A percentile compares a stretch with the other conserved stretches of the same genome.
These are phyloP conservation scores for Millerozyma acaciae DNA, from an alignment of 805 yeast genomes.

Conservation along the genomic window DNA sequence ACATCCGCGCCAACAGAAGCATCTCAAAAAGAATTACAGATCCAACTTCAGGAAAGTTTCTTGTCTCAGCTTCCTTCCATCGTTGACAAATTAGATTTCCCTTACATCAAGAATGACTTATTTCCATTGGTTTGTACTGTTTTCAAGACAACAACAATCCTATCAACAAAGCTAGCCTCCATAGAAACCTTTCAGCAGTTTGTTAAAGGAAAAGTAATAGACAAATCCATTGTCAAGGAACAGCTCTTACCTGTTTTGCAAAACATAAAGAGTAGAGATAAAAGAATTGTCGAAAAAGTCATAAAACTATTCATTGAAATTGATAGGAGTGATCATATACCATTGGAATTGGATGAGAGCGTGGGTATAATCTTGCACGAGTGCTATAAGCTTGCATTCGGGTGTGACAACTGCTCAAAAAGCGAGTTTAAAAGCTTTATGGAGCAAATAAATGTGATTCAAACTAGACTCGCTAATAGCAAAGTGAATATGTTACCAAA, in stretches of 20 bases:
- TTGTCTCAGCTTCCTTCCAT: slow-evolving; percentile 41
- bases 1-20: slow-evolving; percentile 25
- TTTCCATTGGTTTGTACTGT: slow-evolving; percentile 68
- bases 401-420: slow-evolving; percentile 35
- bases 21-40: slow-evolving; percentile 22
- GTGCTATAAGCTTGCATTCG: slow-evolving; percentile 31
- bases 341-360: slow-evolving; percentile 25
- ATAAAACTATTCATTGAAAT: slow-evolving; percentile 50
- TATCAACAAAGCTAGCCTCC: slow-evolving; percentile 71
- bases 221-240: slow-evolving; percentile 67
- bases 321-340: slow-evolving; percentile 35
- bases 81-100: slow-evolving; percentile 53
- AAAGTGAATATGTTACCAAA: slow-evolving; percentile 17
- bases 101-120: slow-evolving; percentile 69
- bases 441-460: slow-evolving; percentile 18
- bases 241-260: slow-evolving; percentile 76
- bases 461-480: slow-evolving; percentile 15
- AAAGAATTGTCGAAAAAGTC: slow-evolving; percentile 49
- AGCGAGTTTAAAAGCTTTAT: slow-evolving; percentile 30
- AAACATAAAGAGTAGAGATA: slow-evolving; percentile 73
- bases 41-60: slow-evolving; percentile 49
- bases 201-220: slow-evolving; percentile 59
- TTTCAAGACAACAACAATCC: slow-evolving; percentile 80
- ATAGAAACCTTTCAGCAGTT: slow-evolving; percentile 56
- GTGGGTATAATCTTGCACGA: slow-evolving; percentile 29